Evolutionary conservation across 1,284 basidiomycete genomes (phyloP).

Genomic region (Phellopilus nigrolimitatus): DNA sequence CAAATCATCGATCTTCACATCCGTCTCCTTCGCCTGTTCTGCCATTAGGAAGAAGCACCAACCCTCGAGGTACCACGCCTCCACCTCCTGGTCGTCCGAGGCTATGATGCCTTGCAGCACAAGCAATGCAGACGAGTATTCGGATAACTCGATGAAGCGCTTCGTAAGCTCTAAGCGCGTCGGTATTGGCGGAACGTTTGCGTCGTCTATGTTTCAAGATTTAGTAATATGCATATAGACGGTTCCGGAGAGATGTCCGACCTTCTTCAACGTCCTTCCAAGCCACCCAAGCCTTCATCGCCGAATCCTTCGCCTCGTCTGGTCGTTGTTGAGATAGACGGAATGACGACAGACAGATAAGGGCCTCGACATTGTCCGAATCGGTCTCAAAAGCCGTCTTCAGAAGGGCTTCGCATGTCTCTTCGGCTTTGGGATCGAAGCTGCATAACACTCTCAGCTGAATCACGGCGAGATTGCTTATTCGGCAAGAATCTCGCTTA

Average conservation of each 20-base stretch:
- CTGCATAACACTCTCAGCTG: slow-evolving; percentile 36
- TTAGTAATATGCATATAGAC: not conserved
- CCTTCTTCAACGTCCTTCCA: slow-evolving; percentile 76
- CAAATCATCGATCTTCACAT: slow-evolving; percentile 53
- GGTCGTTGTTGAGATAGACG: slow-evolving; percentile 83
- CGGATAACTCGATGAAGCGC: slow-evolving; percentile 77
- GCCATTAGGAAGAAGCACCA: slow-evolving; percentile 87
- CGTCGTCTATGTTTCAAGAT: slow-evolving; percentile 55
- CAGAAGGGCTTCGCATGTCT: slow-evolving; percentile 78
- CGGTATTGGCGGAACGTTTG: slow-evolving; percentile 68
- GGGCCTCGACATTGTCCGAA: slow-evolving; percentile 73
- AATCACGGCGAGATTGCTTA: not conserved
- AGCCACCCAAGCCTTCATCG: slow-evolving; percentile 65
- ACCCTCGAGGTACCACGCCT: slow-evolving; percentile 93
- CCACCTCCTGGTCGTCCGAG: slow-evolving; percentile 83
- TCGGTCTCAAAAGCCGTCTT: slow-evolving; percentile 69
- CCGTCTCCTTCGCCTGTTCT: slow-evolving; percentile 51
- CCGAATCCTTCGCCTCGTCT: slow-evolving; percentile 71
- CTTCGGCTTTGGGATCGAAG: slow-evolving; percentile 75
- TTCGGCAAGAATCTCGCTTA: slow-evolving; percentile 35
- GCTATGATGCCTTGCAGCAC: slow-evolving; percentile 79
- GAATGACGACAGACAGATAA: slow-evolving; percentile 82
- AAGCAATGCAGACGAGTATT: slow-evolving; percentile 66
- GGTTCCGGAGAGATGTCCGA: slow-evolving; percentile 28
- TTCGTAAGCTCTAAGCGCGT: slow-evolving; percentile 75